Percentiles rank a stretch among this genome's conserved stretches.
These are phyloP conservation scores for Salix exigua DNA, from an alignment of 345 rosid species.

Conservation along the genomic window DNA sequence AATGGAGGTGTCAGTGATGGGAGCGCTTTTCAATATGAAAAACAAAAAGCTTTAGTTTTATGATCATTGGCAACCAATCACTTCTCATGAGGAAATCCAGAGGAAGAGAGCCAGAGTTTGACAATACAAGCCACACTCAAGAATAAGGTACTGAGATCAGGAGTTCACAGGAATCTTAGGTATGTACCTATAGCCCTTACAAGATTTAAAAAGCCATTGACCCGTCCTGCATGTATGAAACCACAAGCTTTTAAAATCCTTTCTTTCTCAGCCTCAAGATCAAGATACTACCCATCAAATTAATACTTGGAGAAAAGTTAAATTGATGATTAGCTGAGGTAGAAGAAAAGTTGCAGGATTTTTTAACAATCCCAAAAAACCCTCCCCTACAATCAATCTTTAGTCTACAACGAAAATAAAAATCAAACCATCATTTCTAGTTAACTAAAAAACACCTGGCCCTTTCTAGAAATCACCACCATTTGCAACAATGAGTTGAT, in stretches of 20 bases:
- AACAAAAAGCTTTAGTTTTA: background rate
- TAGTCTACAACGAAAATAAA: background rate
- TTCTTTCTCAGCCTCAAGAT: too few relatives aligned
- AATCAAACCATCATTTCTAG: background rate
- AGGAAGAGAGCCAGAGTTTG: background rate
- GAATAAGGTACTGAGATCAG: background rate
- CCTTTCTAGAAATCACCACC: too few relatives aligned
- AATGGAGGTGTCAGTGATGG: too few relatives aligned
- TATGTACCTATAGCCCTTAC: too few relatives aligned
- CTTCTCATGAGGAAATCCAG: background rate
- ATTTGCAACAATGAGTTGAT: too few relatives aligned
- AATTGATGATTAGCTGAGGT: background rate
- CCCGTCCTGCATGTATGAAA: too few relatives aligned
- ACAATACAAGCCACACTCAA: background rate
- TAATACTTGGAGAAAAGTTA: background rate
- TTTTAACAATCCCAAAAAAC: background rate
- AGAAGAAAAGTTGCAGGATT: background rate
- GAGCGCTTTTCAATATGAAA: too few relatives aligned
- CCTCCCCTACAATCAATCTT: background rate
- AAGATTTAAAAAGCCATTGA: too few relatives aligned
- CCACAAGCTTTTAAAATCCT: too few relatives aligned
- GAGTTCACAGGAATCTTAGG: too few relatives aligned
- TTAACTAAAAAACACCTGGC: too few relatives aligned
- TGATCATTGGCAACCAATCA: background rate
- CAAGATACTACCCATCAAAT: too few relatives aligned